Evolutionary conservation across 495 filamentous ascomycete genomes (phyloP).

Genomic region (Tetracladium marchalianum): DNA sequence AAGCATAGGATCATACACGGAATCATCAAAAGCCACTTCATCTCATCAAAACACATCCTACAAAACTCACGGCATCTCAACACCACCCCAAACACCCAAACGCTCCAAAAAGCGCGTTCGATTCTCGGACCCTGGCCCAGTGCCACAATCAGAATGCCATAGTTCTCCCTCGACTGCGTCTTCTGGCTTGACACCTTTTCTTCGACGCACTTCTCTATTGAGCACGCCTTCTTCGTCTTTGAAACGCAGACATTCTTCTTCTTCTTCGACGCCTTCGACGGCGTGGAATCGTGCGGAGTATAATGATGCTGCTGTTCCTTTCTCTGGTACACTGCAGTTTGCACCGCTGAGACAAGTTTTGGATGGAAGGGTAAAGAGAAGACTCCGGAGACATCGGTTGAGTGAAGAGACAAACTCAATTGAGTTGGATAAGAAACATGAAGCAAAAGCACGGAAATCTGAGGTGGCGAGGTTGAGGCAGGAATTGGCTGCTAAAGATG

Average conservation of each 20-base stretch:
- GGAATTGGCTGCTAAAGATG: constrained; percentile 41
- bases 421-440: constrained; percentile 42
- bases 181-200: constrained; percentile 60
- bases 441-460: constrained; percentile 24
- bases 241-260: constrained; percentile 32
- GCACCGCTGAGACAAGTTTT: constrained; percentile 59
- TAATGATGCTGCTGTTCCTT: constrained; percentile 10
- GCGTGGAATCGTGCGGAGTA: constrained; percentile 13
- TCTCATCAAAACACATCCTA: background rate
- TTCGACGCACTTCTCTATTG: constrained; percentile 47
- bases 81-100: constrained; percentile 21
- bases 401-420: constrained; percentile 68
- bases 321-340: constrained; percentile 42
- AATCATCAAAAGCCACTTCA: background rate
- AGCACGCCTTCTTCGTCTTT: constrained; percentile 18
- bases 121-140: constrained; percentile 61
- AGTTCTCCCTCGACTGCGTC: constrained; percentile 23
- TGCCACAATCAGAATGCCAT: constrained; percentile 17
- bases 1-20: constrained; percentile 1
- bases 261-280: constrained; percentile 20
- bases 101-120: constrained; percentile 52
- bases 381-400: constrained; percentile 59
- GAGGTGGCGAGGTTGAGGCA: constrained; percentile 41
- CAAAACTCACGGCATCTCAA: constrained; percentile 12
- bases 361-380: constrained; percentile 59